Percentiles rank a stretch among this genome's conserved stretches.
Evolutionary conservation across 805 yeast genomes (phyloP).

Genomic region (Helenozyma rhizophorensis): DNA sequence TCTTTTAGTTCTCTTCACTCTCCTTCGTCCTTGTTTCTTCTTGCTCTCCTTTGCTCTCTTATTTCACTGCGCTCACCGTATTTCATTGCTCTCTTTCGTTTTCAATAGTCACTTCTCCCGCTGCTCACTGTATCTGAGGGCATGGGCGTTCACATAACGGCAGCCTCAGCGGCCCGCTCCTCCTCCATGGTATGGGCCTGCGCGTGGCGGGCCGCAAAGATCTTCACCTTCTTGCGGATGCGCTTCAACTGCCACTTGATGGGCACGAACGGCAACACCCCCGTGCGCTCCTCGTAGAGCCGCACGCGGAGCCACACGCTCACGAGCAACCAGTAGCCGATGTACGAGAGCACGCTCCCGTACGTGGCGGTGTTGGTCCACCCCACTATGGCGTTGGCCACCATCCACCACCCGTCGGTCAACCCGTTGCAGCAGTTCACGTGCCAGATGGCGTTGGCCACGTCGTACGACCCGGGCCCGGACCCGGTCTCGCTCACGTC

Average conservation of each 20-base stretch:
- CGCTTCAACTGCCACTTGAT: slow-evolving; percentile 53
- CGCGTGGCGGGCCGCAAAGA: slow-evolving; percentile 11
- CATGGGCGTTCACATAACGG: slow-evolving; percentile 1
- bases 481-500: slow-evolving; percentile 43
- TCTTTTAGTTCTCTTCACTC: too few species aligned
- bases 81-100: too few species aligned
- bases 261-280: slow-evolving; percentile 48
- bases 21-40: too few species aligned
- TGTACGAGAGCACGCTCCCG: slow-evolving; percentile 37
- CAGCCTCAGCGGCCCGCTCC: slow-evolving; percentile 14
- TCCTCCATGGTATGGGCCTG: slow-evolving; percentile 4
- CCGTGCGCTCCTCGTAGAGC: slow-evolving; percentile 35
- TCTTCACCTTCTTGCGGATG: slow-evolving; percentile 35
- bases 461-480: slow-evolving; percentile 44
- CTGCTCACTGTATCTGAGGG: too few species aligned
- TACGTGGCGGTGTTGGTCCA: slow-evolving; percentile 46
- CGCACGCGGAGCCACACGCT: slow-evolving; percentile 26
- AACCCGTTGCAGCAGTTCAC: slow-evolving; percentile 44
- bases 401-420: slow-evolving; percentile 45
- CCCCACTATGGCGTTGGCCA: slow-evolving; percentile 41
- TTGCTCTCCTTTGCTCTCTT: too few species aligned
- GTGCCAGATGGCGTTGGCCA: slow-evolving; percentile 39
- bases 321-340: slow-evolving; percentile 34
- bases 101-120: too few species aligned
- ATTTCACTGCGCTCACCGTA: too few species aligned